Base-by-base conservation (phyloP, 805 yeast species). In the Wickerhamiella kurtzmanii region DNA sequence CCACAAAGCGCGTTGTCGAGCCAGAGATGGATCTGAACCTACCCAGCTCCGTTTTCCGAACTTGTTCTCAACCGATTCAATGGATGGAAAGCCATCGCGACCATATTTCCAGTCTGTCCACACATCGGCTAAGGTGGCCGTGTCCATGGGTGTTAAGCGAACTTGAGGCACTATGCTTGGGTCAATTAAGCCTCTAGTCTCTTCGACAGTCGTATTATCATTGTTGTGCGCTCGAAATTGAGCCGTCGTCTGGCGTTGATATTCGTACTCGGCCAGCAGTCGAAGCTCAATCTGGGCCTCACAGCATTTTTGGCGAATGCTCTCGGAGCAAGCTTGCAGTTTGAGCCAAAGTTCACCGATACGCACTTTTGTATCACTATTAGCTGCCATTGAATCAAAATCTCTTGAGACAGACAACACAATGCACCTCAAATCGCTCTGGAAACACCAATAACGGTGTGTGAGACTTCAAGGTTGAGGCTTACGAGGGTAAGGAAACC, bases 21-120 rank as follows among this genome's bases (percentile, higher is more conserved):
- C 39, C 8, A 22, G 42, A 9, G 39, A 21, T 1, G 38, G 25
- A 15, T 18, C 25, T 5, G 18, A 17, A 19, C 35, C 11, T 4
- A n/a, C 43, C 35, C 41, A 37, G 16, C 18, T 36, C 9, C 42
- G 22, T 21, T 22, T 9, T 4, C 52, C 52, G 15, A n/a, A 44
- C 16, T 22, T 37, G n/a, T 19, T 17, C 15, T 44, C 22, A 45
- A 49, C 44, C 32, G 39, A 40, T 43, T 42, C 46, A 1, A 49
- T 28, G 2, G 52, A 40, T 2, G 52, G 52, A 22, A 19, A 18
- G 6, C 21, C 16, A 1, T 18, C 21, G 15, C 32, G 20, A 8
- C 52, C 52, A n/a, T 3, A 18, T 22, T 46, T 44, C 52, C 52
- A 49, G 15, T 28, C 44, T 3, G 41, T 3, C 44, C 44, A 47